Percentiles rank a stretch among this genome's conserved stretches.
Evolutionary conservation across 2,329 filamentous ascomycete species (phyloP).

Genomic region (Orbilia brochopaga): DNA sequence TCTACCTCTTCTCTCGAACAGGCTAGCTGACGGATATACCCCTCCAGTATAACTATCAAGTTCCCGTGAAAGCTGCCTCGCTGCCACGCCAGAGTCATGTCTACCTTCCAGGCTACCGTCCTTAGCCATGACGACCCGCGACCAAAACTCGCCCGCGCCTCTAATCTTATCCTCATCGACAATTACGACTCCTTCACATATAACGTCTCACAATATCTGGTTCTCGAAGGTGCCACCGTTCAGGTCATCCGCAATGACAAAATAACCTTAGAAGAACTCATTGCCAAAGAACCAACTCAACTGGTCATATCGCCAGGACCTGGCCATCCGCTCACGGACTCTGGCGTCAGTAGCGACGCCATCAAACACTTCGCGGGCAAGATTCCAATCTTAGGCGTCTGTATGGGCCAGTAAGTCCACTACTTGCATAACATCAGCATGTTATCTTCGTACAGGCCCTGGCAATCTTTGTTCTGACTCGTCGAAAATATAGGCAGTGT

Average conservation of each 20-base stretch:
- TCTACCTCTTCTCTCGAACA: background rate
- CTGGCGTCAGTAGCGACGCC: constrained; percentile 89
- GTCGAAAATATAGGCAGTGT: constrained; percentile 70
- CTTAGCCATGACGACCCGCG: constrained; percentile 48
- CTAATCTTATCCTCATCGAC: constrained; percentile 76
- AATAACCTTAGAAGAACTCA: constrained; percentile 81
- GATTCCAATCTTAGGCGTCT: constrained; percentile 94
- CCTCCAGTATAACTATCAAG: no score
- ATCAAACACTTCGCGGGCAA: constrained; percentile 92
- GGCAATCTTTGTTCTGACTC: no score
- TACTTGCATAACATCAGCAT: constrained; percentile 11
- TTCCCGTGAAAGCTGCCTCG: no score
- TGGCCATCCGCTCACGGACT: constrained; percentile 88
- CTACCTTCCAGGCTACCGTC: constrained; percentile 43
- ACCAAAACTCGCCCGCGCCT: constrained; percentile 35
- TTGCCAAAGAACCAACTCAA: constrained; percentile 85
- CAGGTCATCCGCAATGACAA: constrained; percentile 92
- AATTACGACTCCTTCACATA: constrained; percentile 99
- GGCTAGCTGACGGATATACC: no score
- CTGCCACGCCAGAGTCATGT: constrained; percentile 9
- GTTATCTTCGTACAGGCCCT: constrained; percentile 4
- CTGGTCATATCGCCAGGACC: constrained; percentile 94
- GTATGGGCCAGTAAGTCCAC: constrained; percentile 84
- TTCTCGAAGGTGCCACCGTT: constrained; percentile 91
- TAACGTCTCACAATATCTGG: constrained; percentile 98